Base-by-base conservation (phyloP, 139 green algal genomes). In the Volvox reticuliferus region DNA sequence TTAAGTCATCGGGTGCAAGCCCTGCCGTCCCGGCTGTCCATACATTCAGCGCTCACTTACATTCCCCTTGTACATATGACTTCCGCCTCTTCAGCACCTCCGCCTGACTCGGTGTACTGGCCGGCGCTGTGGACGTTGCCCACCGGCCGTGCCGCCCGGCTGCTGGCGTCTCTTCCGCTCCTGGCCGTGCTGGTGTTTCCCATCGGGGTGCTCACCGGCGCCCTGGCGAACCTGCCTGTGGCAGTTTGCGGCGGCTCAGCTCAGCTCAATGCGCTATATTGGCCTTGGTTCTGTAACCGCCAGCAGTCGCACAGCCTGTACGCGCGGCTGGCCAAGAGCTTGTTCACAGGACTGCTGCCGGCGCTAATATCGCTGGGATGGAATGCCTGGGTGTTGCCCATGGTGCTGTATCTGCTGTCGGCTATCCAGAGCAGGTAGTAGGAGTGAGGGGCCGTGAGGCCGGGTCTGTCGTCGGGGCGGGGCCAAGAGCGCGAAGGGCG, bases 361-460 rank as follows among this genome's bases (percentile, higher is more conserved):
- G 71, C 71, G 85, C 85, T 89, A 13, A 24, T 89, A 0, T 83
- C 71, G 12, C 69, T 89, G 85, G n/a, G 71, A 1, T 89, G 85
- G 85, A 89, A 76, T 55, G 85, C 85, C 32, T 89, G 85, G 85
- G 85, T 89, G 44, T 30, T 89, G 85, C 85, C 85, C n/a, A 73
- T 76, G 44, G 50, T 61, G 71, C 44, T 89, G 14, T 89, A 89
- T 69, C 19, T 82, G 71, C 44, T 89, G 44, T 28, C 44, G 0
- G 85, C 85, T 30, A 83, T 83, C 24, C 85, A 89, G 85, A 82
- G 85, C 85, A 89, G 85, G 85, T 89, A 30, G 1, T 68, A 9
- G 62, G 50, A 22, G 62, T 33, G 17, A 62, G 32, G 82, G 82
- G 63, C 2, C 26, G 21, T 73, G n/a, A n/a, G n/a, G n/a, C n/a